These are phyloP conservation scores for Mortierella sp. DNA, from an alignment of 371 early-diverging fungal species.

Conservation along the genomic window DNA sequence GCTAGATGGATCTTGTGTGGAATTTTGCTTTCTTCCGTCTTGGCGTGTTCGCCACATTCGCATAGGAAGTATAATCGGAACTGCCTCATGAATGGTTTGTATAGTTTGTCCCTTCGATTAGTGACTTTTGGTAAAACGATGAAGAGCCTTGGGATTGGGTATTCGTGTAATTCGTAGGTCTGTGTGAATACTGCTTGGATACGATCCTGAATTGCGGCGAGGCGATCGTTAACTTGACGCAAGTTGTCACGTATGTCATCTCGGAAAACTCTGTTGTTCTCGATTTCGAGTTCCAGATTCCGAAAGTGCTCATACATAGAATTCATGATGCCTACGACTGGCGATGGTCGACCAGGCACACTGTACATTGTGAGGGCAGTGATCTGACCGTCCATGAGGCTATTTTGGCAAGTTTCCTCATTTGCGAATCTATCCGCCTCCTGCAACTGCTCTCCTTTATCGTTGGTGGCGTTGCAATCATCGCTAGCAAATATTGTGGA, in stretches of 20 bases:
- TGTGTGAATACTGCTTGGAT: conserved; percentile 3
- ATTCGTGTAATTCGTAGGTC: conserved; percentile 32
- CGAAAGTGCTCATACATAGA: conserved; percentile 13
- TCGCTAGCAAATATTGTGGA: neutral
- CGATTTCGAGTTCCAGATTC: conserved; percentile 4
- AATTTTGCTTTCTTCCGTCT: neutral
- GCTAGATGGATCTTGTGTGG: conserved; percentile 34
- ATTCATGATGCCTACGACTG: neutral
- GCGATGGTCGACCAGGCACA: neutral
- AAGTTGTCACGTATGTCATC: neutral
- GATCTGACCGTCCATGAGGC: neutral
- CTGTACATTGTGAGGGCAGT: no score
- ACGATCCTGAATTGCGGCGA: neutral
- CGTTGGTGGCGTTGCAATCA: neutral
- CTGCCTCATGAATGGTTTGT: conserved; percentile 14
- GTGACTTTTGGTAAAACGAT: conserved; percentile 18
- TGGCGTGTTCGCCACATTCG: conserved; percentile 33
- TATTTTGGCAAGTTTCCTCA: neutral
- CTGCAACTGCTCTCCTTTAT: neutral
- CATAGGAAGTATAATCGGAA: conserved; percentile 41
- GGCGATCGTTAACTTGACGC: conserved; percentile 3
- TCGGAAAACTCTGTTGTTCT: conserved; percentile 8
- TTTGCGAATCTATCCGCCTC: neutral
- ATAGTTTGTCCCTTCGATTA: neutral
- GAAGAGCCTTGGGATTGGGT: conserved; percentile 30